Conservation (phyloP, 2,329 filamentous ascomycete genomes). For the Exophiala oligosperma region DNA sequence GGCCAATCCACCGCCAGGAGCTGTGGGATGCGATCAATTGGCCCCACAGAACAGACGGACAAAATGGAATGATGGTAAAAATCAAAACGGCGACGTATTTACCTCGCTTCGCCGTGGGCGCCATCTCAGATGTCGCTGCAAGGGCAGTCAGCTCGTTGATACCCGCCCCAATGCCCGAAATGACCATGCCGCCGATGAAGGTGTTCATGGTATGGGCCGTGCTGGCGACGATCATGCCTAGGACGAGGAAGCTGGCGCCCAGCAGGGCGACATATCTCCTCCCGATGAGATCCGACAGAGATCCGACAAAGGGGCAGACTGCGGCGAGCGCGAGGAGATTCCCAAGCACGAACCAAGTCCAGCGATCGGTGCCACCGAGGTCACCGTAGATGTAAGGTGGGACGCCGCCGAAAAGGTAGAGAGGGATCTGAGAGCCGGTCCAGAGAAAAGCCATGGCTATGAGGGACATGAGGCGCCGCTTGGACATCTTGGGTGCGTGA, state of each 20-base stretch:
- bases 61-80: slow-evolving; percentile 63
- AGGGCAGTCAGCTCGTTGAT: slow-evolving; percentile 69
- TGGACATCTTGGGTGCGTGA: slow-evolving; percentile 39
- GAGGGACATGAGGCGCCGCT: slow-evolving; percentile 46
- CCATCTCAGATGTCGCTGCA: slow-evolving; percentile 67
- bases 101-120: slow-evolving; percentile 65
- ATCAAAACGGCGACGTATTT: slow-evolving; percentile 62
- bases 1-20: slow-evolving; percentile 46
- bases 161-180: slow-evolving; percentile 65
- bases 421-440: slow-evolving; percentile 61
- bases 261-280: slow-evolving; percentile 60
- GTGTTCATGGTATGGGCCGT: slow-evolving; percentile 60
- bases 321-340: slow-evolving; percentile 58
- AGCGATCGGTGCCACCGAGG: slow-evolving; percentile 60
- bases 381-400: slow-evolving; percentile 59
- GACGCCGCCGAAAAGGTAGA: slow-evolving; percentile 54
- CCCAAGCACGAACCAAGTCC: slow-evolving; percentile 61
- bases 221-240: slow-evolving; percentile 61
- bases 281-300: slow-evolving; percentile 63
- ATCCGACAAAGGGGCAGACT: slow-evolving; percentile 65
- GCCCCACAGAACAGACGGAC: slow-evolving; percentile 61
- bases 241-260: slow-evolving; percentile 54
- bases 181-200: slow-evolving; percentile 62
- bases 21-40: slow-evolving; percentile 55
- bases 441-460: slow-evolving; percentile 61